A percentile compares a stretch with the other conserved stretches of the same genome.
phyloP scores from a whole-genome alignment of 768 basidiomycete species.

The Amanita subjunquillea region DNA sequence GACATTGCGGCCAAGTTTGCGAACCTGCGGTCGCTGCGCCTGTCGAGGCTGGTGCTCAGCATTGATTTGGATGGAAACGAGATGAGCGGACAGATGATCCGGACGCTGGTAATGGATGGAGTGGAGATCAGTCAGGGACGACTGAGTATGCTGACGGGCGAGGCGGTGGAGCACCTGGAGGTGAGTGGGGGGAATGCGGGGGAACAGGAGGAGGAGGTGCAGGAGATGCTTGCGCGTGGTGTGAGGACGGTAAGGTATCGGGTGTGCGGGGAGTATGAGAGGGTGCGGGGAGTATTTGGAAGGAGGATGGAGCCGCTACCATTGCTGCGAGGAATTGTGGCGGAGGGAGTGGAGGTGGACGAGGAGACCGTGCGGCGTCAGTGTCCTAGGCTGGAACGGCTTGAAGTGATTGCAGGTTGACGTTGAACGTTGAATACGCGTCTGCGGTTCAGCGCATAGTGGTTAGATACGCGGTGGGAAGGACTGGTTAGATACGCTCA shows the following conservation, averaged over 20 bases:
- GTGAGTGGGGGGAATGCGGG: constrained; percentile 22
- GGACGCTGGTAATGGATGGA: constrained; percentile 31
- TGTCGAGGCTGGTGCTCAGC: constrained; percentile 34
- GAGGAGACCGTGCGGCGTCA: constrained; percentile 20
- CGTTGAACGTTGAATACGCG: no score
- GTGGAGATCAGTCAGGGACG: constrained; percentile 31
- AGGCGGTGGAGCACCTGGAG: constrained; percentile 23
- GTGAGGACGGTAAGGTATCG: constrained; percentile 35
- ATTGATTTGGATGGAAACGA: constrained; percentile 14
- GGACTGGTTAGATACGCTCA: not conserved
- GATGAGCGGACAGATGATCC: constrained; percentile 22
- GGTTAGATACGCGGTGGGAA: not conserved
- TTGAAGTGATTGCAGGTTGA: not conserved
- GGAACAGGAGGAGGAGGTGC: constrained; percentile 30
- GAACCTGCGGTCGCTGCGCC: constrained; percentile 28
- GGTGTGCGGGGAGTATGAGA: constrained; percentile 17
- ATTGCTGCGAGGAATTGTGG: constrained; percentile 27
- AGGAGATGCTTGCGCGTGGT: constrained; percentile 28
- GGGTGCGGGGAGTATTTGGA: constrained; percentile 21
- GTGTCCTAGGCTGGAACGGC: constrained; percentile 26
- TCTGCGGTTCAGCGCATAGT: no score
- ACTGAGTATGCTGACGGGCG: constrained; percentile 28
- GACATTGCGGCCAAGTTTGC: constrained; percentile 34
- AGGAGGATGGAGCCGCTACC: constrained; percentile 13
- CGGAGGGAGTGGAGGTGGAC: constrained; percentile 32